Percentiles rank a stretch among this genome's conserved stretches.
Evolutionary conservation across 495 filamentous ascomycete species (phyloP).

Genomic region (Podospora fimiseda): DNA sequence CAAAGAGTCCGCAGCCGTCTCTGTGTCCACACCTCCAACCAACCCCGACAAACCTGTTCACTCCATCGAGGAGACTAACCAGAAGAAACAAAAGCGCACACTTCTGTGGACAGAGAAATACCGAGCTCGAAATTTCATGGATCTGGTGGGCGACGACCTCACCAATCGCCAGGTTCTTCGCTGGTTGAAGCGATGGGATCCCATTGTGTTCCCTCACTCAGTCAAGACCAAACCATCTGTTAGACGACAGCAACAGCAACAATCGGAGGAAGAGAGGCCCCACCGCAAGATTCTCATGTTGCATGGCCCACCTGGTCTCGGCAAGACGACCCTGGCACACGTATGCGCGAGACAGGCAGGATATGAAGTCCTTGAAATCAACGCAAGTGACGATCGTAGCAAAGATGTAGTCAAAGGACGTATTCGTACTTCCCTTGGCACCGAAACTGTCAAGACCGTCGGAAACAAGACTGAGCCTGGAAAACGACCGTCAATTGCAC

Average conservation of each 20-base stretch:
- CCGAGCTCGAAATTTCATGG: conserved; percentile 83
- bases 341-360: conserved; percentile 93
- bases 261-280: conserved; percentile 54
- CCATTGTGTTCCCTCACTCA: conserved; percentile 77
- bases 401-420: conserved; percentile 76
- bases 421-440: conserved; percentile 81
- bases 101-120: conserved; percentile 86
- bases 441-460: conserved; percentile 83
- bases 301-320: conserved; percentile 84
- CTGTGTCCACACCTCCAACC: conserved; percentile 21
- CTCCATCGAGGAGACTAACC: conserved; percentile 34
- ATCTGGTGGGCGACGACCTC: conserved; percentile 88
- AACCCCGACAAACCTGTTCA: conserved; percentile 25
- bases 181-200: conserved; percentile 93
- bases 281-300: conserved; percentile 85
- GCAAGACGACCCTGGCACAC: conserved; percentile 94
- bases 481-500: conserved; percentile 66
- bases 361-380: conserved; percentile 89
- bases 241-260: conserved; percentile 21
- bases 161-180: conserved; percentile 86
- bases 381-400: conserved; percentile 75
- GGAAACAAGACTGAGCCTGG: conserved; percentile 50
- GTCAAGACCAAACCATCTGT: conserved; percentile 45
- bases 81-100: conserved; percentile 41
- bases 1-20: conserved; percentile 10